Conservation (phyloP, 345 rosid species). For the Rhodamnia rubescens region DNA sequence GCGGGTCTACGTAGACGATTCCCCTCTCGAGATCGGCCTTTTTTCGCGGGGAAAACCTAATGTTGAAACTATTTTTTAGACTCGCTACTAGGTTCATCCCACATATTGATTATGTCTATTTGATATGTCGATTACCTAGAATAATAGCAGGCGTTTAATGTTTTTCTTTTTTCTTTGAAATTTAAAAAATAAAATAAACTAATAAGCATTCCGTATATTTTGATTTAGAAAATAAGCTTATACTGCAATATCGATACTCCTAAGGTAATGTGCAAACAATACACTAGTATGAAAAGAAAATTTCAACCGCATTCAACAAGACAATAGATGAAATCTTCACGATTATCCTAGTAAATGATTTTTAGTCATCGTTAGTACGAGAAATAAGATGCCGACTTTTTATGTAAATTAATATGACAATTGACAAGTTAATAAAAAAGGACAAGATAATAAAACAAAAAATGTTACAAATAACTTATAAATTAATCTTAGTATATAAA, state of each 20-base stretch:
- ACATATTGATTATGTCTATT: background rate
- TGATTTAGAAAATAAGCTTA: background rate
- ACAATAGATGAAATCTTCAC: background rate
- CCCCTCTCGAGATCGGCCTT: too few relatives aligned
- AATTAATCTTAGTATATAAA: background rate
- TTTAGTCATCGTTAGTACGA: background rate
- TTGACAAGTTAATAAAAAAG: background rate
- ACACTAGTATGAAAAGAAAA: background rate
- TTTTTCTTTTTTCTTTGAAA: background rate
- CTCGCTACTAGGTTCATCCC: too few relatives aligned
- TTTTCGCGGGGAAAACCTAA: too few relatives aligned
- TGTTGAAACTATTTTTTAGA: too few relatives aligned
- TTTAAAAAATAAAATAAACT: rapidly evolving
- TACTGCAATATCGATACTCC: background rate
- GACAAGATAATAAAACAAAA: background rate
- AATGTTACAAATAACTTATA: background rate
- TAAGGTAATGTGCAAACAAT: rapidly evolving
- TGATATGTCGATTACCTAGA: background rate
- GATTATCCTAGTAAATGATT: background rate
- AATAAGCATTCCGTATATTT: background rate
- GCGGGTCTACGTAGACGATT: background rate
- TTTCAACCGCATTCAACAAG: background rate
- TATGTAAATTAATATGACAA: background rate
- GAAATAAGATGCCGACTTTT: background rate
- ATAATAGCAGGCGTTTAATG: background rate